These are phyloP conservation scores for Verticillium nubilum DNA, from an alignment of 2,329 filamentous ascomycete species.

Conservation along the genomic window DNA sequence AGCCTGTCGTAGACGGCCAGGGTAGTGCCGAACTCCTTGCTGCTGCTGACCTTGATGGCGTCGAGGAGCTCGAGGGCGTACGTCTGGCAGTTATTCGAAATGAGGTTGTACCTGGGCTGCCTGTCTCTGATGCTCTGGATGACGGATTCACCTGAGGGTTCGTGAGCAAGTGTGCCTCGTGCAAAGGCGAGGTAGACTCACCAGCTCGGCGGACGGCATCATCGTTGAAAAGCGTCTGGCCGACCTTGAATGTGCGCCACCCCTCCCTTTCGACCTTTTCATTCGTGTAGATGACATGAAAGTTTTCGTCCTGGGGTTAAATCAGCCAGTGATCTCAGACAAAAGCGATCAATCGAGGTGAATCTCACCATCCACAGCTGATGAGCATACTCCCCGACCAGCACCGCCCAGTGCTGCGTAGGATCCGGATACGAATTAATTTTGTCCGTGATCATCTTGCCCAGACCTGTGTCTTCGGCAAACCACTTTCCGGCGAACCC, in stretches of 20 bases:
- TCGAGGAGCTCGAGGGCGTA: conserved; percentile 48
- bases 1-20: conserved; percentile 47
- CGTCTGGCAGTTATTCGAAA: conserved; percentile 56
- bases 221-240: conserved; percentile 49
- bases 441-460: conserved; percentile 49
- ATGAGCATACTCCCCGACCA: conserved; percentile 50
- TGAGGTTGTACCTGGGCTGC: conserved; percentile 49
- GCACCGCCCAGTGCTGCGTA: conserved; percentile 55
- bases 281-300: conserved; percentile 53
- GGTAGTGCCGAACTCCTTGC: conserved; percentile 47
- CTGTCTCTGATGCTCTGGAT: conserved; percentile 45
- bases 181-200: conserved; percentile 17
- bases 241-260: conserved; percentile 46
- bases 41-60: conserved; percentile 44
- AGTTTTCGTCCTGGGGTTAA: conserved; percentile 40
- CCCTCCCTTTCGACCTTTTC: conserved; percentile 36
- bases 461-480: conserved; percentile 48
- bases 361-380: conserved; percentile 52
- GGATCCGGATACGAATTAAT: conserved; percentile 52
- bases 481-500: conserved; percentile 54
- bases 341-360: not conserved
- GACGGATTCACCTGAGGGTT: conserved; percentile 38
- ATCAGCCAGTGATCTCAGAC: not conserved
- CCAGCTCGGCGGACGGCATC: conserved; percentile 44
- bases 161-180: not conserved